Evolutionary conservation across 83 land plant species (phyloP).

Genomic region (Picea abies): DNA sequence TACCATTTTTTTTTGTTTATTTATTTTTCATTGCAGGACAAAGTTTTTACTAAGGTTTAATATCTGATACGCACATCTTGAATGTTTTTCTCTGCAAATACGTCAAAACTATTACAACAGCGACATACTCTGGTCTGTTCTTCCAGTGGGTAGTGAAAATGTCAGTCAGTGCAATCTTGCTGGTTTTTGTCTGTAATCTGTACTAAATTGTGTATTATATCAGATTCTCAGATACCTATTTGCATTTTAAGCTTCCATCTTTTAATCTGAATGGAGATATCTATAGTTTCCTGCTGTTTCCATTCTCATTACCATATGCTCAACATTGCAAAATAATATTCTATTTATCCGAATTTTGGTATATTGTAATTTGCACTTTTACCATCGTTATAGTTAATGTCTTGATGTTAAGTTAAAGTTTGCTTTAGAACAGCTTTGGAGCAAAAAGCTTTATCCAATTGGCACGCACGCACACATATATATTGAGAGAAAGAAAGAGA

Average conservation of each 20-base stretch:
- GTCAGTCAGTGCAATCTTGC: neutral
- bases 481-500: no score
- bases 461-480: no score
- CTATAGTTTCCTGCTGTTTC: neutral
- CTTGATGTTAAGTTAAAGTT: no score
- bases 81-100: neutral
- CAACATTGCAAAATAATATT: neutral
- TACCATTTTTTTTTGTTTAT: no score
- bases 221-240: neutral
- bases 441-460: no score
- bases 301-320: neutral
- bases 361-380: no score
- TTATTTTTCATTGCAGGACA: no score
- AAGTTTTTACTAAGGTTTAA: no score
- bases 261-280: neutral
- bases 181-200: neutral
- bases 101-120: neutral
- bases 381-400: no score
- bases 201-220: neutral
- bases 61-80: neutral
- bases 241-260: neutral
- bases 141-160: neutral
- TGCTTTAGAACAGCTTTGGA: no score
- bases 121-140: neutral
- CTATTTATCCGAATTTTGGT: no score